These are phyloP conservation scores for Neoconidiobolus thromboides DNA, from an alignment of 371 early-diverging fungal genomes.

Conservation along the genomic window DNA sequence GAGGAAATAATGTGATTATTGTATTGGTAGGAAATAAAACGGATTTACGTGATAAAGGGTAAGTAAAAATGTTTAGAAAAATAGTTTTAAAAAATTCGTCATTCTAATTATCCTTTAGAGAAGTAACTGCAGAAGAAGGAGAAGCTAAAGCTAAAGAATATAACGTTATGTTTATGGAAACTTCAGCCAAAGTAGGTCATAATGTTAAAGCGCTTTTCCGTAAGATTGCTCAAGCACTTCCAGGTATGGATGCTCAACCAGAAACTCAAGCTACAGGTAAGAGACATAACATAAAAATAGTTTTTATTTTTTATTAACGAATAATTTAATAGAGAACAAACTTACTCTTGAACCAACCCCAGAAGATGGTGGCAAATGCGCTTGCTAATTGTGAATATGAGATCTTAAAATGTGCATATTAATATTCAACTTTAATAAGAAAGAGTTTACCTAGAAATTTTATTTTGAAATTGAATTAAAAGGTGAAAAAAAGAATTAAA, in stretches of 20 bases:
- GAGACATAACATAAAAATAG: background rate
- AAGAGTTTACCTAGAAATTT: too few species aligned
- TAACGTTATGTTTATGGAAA: slow-evolving; percentile 93
- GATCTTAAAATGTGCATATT: too few species aligned
- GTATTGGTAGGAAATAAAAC: slow-evolving; percentile 99
- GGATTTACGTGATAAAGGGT: slow-evolving; percentile 85
- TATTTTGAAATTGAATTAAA: too few species aligned
- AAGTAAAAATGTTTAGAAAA: background rate
- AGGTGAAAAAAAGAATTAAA: too few species aligned
- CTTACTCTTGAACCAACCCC: slow-evolving; percentile 1
- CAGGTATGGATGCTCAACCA: slow-evolving; percentile 47
- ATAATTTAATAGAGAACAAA: slow-evolving; percentile 1
- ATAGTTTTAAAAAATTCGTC: slow-evolving; percentile 8
- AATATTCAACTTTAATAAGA: too few species aligned
- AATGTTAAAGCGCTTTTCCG: slow-evolving; percentile 91
- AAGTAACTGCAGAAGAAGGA: slow-evolving; percentile 91
- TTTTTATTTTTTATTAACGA: background rate
- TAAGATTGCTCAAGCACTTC: slow-evolving; percentile 87
- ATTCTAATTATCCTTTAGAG: slow-evolving; percentile 13
- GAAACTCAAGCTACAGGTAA: slow-evolving; percentile 3
- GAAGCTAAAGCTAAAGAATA: slow-evolving; percentile 87
- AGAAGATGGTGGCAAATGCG: slow-evolving; percentile 4
- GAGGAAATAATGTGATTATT: slow-evolving; percentile 91
- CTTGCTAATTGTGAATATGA: background rate
- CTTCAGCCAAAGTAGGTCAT: slow-evolving; percentile 89